These are phyloP conservation scores for Scalesia atractyloides DNA, from an alignment of 129 eudicot species.

Conservation along the genomic window DNA sequence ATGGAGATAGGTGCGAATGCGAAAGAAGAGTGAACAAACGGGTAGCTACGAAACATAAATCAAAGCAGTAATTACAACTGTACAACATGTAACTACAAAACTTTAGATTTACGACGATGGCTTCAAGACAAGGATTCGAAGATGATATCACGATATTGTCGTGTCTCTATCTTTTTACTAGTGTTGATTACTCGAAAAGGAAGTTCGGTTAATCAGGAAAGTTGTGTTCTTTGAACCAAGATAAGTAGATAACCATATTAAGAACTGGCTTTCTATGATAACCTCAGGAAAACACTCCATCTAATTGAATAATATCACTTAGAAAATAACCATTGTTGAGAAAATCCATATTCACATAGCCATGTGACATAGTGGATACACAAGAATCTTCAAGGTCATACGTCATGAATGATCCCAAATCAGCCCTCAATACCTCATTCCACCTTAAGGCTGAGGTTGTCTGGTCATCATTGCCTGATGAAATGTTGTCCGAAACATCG, in stretches of 20 bases:
- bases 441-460: slow-evolving; percentile 12
- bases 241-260: not conserved
- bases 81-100: not conserved
- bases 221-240: not conserved
- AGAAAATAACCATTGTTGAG: slow-evolving; percentile 7
- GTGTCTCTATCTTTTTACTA: not conserved
- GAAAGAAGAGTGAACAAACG: too few species aligned
- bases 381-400: slow-evolving; percentile 32
- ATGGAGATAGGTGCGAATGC: too few species aligned
- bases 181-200: not conserved
- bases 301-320: not conserved
- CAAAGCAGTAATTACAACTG: not conserved
- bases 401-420: slow-evolving; percentile 18
- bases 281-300: slow-evolving; percentile 6
- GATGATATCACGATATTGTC: not conserved
- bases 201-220: not conserved
- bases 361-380: slow-evolving; percentile 26
- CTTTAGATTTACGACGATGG: not conserved
- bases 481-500: slow-evolving; percentile 31
- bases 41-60: too few species aligned
- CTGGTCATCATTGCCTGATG: slow-evolving; percentile 15
- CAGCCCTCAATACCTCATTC: slow-evolving; percentile 7
- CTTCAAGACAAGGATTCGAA: not conserved
- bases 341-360: slow-evolving; percentile 20
- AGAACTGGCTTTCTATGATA: not conserved